Base-by-base conservation (phyloP, 108 stramenopile genomes). In the Cylindrotheca fusiformis region DNA sequence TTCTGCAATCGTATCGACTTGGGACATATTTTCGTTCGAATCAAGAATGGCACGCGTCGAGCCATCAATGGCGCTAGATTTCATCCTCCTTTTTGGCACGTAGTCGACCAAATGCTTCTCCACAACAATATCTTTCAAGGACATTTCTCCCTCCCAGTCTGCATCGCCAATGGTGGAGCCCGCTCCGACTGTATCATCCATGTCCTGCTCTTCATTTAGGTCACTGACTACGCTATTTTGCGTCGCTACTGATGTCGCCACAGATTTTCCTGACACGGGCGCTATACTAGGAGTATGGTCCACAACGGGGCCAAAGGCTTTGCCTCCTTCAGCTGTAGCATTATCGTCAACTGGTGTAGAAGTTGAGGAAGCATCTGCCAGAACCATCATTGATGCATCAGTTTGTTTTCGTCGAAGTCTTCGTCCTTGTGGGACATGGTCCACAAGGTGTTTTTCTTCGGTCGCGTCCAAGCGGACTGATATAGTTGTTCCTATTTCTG, bases 281-380 rank as follows among this genome's bases (percentile, higher is more conserved):
- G 33, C n/a, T 10, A 65, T 26, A 32, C 55, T 51, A 10, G 71
- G 71, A 2, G 58, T 65, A 19, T 73, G 72, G 55, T 74, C 72
- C 4, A 79, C 78, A 48, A 79, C 56, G 2, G 67, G 67, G 10
- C 71, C 72, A 48, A 62, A 79, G 8, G 54, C 60, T 17, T 36
- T 66, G 25, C 23, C 65, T 14, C 48, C 51, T 21, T 72, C 71
- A 48, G 60, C 58, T 14, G 62, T 63, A 46, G 58, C 67, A 52
- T 79, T 72, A 41, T 41, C 36, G 25, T 55, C 58, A 22, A 30
- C 54, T 30, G 18, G 21, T n/a, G 48, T 55, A 3, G 58, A 62
- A 5, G 49, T 44, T 2, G 68, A 48, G 32, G 44, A 55, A 14
- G 51, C 46, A 21, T 55, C 60, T 4, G 41, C 60, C 8, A 69